Evolutionary conservation across 331 rosid species (phyloP), one percentile per base, ranked within the genome.

Genomic region (Spiraea crenata): DNA sequence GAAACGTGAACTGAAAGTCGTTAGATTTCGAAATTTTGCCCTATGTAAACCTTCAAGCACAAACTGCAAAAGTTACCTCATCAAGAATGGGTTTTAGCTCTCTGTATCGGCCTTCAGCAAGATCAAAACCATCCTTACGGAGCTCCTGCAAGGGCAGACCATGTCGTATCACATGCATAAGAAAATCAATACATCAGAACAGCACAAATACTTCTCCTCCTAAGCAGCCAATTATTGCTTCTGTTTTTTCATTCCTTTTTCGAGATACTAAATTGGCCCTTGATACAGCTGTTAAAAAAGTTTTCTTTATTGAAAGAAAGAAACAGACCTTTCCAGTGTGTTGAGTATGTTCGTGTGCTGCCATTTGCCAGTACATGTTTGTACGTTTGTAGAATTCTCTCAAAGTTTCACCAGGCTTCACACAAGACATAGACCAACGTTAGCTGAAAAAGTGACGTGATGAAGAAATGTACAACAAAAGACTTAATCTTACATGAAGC

Each of bases 331-430:
- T 95, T 77, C 99, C 99, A 67, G 99, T 91, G 83, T 95, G 99
- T 79, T 95, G 99, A 48, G 97, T 95, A 74, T 95, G 97, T 68
- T 95, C 99, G 20, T 95, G 97, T 69, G 99, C 97, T 16, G 99
- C 99, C 99, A 95, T 95, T 86, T 95, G 97, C 99, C 99, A 95
- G 87, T 95, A 95, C 82, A 95, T 13, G 84, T 89, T 89, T 67
- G 99, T 95, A 81, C 96, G 97, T 62, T 35, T 86, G 74, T 91
- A 93, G 86, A 93, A 93, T 76, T 93, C 97, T 82, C 85, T 85
- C 84, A 93, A 78, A 47, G 93, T 71, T 80, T 93, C 99, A 68
- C 95, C 99, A n/a, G 91, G 91, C 99, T 93, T 59, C 73, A 79
- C 72, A 50, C 15, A 48, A 80, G 65, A 79, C 34, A 83, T 37